phyloP scores from a whole-genome alignment of 345 rosid genomes.

The Crucihimalaya himalaica region DNA sequence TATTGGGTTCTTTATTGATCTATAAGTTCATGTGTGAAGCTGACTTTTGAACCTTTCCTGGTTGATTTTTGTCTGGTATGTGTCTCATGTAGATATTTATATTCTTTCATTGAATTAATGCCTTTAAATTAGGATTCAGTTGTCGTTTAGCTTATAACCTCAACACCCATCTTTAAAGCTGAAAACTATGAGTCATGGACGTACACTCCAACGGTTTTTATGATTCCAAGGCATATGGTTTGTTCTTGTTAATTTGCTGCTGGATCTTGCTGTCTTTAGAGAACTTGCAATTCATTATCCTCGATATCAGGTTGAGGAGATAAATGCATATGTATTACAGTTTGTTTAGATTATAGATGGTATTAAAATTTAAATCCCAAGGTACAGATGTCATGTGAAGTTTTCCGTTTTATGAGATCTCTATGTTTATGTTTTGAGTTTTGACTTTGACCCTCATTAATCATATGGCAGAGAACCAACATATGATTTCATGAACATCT shows the following conservation, averaged over 20 bases:
- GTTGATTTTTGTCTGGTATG: slow-evolving; percentile 19
- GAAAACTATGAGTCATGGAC: neutral
- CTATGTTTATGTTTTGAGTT: slow-evolving; percentile 12
- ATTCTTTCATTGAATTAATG: neutral
- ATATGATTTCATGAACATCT: slow-evolving; percentile 11
- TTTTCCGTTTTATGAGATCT: slow-evolving; percentile 42
- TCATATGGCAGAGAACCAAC: slow-evolving; percentile 23
- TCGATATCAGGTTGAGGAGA: slow-evolving; percentile 27
- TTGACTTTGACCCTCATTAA: slow-evolving; percentile 35
- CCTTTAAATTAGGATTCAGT: neutral
- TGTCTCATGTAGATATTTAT: slow-evolving; percentile 1
- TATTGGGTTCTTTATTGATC: slow-evolving; percentile 4
- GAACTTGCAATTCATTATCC: slow-evolving; percentile 18
- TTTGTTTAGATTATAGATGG: slow-evolving; percentile 20
- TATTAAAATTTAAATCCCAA: neutral
- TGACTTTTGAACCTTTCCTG: neutral
- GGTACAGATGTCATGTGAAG: slow-evolving; percentile 31
- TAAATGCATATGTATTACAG: slow-evolving; percentile 23
- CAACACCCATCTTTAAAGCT: neutral
- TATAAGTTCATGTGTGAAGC: neutral
- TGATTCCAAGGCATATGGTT: slow-evolving; percentile 29
- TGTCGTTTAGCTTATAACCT: slow-evolving; percentile 5
- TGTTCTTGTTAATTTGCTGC: slow-evolving; percentile 16
- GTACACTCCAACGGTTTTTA: slow-evolving; percentile 17
- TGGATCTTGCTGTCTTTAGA: slow-evolving; percentile 35